Base-by-base conservation (phyloP, 78 protist species). In the Protostelium mycophagum region DNA sequence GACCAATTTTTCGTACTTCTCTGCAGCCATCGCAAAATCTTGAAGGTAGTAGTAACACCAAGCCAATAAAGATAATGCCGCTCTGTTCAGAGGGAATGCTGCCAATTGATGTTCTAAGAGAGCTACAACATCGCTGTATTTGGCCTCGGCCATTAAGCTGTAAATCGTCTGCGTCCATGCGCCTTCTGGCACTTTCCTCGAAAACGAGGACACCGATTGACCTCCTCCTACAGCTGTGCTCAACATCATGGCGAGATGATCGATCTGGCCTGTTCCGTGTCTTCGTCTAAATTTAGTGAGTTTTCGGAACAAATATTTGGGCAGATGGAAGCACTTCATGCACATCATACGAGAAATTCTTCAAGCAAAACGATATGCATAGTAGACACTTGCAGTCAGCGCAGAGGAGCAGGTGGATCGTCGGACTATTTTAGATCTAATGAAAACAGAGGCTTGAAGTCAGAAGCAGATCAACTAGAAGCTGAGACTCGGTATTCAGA, bases 31-130 rank as follows among this genome's bases (percentile, higher is more conserved):
- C 1, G 34, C 91, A 83, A 89, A 97, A 38, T 96, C 95, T 1
- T 90, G 90, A 37, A 85, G 28, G 35, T 88, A 38, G 87, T 91
- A 97, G 88, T 93, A 85, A 90, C 96, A 95, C 90, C 94, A 97
- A 23, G 86, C 98, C 35, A 97, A 85, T 36, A 97, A 94, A 1
- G 96, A 92, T 23, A 91, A 85, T 31, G 97, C 95, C 0, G 97
- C 97, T 36, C 88, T 1, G 37, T 34, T 86, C 1, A 36, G 28
- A 1, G 90, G 90, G 38, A 37, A 38, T 29, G 1, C 16, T 1
- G 85, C 38, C 37, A 90, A 90, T 39, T 87, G 86, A 28, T 1
- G 63, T 38, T 29, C 37, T 23, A 93, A 90, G 85, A 36, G 0
- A 9, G 0, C 0, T 38, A 89, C 83, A 1, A 85, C 97, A 39